Evolutionary conservation across 1,284 basidiomycete species (phyloP), one percentile per base, ranked within the genome.

Genomic region (Erythrobasidium hasegawianum): DNA sequence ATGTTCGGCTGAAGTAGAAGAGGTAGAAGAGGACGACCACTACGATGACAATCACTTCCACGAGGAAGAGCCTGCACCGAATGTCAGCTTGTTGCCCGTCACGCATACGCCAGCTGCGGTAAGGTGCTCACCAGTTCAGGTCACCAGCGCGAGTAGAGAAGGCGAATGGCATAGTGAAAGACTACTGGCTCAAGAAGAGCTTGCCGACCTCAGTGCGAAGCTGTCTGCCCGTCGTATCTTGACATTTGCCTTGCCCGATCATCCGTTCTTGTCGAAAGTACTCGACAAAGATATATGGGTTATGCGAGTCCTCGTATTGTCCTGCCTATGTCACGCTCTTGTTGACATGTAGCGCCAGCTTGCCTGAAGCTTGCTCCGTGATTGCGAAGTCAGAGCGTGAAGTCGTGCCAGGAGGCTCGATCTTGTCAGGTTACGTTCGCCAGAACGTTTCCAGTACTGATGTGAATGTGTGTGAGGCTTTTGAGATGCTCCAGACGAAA

Each of bases 1-100:
- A 76, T 54, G 93, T 79, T 40, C 90, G 85, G 77, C 93, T 93
- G 84, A 87, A 90, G 79, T 88, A 94, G 82, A 95, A 94, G 69
- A 90, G 83, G 77, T 92, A 92, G 11, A 77, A 79, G n/a, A 77
- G 71, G 29, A 87, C 79, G 45, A 83, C 85, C 57, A 90, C 76
- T 68, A 87, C 82, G 65, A 91, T 84, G 72, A 85, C 85, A 62
- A 88, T 79, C 74, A 85, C 86, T 71, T 86, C 83, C 70, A 87
- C 82, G 71, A 93, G 82, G 55, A 94, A 78, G 7, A 71, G 69
- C 71, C 71, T 69, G 45, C n/a, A n/a, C n/a, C n/a, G n/a, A n/a
- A n/a, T n/a, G n/a, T n/a, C n/a, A n/a, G n/a, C n/a, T n/a, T n/a
- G n/a, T n/a, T n/a, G n/a, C n/a, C n/a, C n/a, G n/a, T n/a, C n/a